Conservation (phyloP, 2,329 filamentous ascomycete genomes). For the Hymenoscyphus fructigenus region DNA sequence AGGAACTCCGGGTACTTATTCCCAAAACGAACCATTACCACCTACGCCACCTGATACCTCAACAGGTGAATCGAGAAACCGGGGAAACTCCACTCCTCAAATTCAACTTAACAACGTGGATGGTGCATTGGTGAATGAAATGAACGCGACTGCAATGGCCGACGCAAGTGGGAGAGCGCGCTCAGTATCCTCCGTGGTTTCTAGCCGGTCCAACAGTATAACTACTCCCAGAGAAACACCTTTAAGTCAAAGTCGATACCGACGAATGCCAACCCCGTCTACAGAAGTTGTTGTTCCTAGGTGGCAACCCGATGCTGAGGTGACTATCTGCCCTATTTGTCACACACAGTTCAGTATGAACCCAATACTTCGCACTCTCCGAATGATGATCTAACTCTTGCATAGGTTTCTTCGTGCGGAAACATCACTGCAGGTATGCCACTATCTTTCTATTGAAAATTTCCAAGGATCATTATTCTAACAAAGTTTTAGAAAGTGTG, state of each 20-base stretch:
- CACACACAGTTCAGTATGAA: constrained; percentile 64
- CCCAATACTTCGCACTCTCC: background rate
- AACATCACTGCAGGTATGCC: constrained; percentile 84
- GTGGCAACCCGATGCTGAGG: constrained; percentile 89
- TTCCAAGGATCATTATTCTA: constrained; percentile 5
- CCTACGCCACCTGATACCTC: background rate
- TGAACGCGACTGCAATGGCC: background rate
- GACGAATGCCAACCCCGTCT: background rate
- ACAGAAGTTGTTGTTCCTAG: constrained; percentile 57
- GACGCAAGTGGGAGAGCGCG: background rate
- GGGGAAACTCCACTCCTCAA: constrained; percentile 13
- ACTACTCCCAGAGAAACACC: constrained; percentile 2
- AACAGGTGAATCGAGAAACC: constrained; percentile 10
- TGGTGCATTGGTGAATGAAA: constrained; percentile 2
- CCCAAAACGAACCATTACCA: background rate
- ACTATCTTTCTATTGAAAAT: background rate
- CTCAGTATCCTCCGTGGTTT: background rate
- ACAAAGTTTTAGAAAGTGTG: constrained; percentile 68
- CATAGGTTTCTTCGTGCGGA: constrained; percentile 69
- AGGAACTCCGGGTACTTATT: constrained; percentile 5
- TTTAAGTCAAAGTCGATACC: constrained; percentile 9
- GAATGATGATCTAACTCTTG: constrained; percentile 15
- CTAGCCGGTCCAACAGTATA: background rate
- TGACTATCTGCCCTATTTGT: constrained; percentile 83
- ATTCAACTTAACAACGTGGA: background rate